Base-by-base conservation (phyloP, 192 early-diverging fungal species). In the Coemansia sp. region DNA sequence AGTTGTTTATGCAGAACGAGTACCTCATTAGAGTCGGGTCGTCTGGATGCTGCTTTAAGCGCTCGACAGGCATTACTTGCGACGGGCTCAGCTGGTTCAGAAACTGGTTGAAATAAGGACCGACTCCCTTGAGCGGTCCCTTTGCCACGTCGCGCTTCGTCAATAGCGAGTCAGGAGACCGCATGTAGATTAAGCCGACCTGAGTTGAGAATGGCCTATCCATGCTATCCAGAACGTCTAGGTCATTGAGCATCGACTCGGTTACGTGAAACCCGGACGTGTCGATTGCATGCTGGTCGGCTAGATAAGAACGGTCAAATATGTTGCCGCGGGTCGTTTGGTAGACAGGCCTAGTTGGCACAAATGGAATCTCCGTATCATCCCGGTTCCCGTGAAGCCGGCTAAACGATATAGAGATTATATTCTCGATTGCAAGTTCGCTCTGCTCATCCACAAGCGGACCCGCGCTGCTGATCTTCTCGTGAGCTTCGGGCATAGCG, bases 171-270 rank as follows among this genome's bases (percentile, higher is more conserved):
- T 76, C 62, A 13, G 55, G 59, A 46, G 79, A 82, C n/a, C 68
- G 58, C 36, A 82, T 42, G 36, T 82, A 82, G 1, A 82, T 60
- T 8, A 82, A 36, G 3, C 73, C 79, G 1, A 70, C 62, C 18
- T 72, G 64, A 3, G 79, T 74, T 1, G 63, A 65, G 26, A 76
- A 82, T 9, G 79, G 79, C 5, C 56, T 48, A 23, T 67, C 70
- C n/a, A 76, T 45, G 43, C 75, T 67, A 40, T 82, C 79, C 2
- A 82, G 70, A 31, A 42, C 40, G 26, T 76, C 79, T 35, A 82
- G 24, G 4, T 75, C 70, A 1, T 48, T 37, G 5, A 82, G 64
- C 60, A 82, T 62, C 10, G 65, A 24, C 28, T 76, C 67, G 10
- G 59, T 42, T 3, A 70, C 57, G 4, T 48, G 36, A 4, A 82